Conservation (phyloP, 495 filamentous ascomycete species). For the Xylaria cubensis region DNA sequence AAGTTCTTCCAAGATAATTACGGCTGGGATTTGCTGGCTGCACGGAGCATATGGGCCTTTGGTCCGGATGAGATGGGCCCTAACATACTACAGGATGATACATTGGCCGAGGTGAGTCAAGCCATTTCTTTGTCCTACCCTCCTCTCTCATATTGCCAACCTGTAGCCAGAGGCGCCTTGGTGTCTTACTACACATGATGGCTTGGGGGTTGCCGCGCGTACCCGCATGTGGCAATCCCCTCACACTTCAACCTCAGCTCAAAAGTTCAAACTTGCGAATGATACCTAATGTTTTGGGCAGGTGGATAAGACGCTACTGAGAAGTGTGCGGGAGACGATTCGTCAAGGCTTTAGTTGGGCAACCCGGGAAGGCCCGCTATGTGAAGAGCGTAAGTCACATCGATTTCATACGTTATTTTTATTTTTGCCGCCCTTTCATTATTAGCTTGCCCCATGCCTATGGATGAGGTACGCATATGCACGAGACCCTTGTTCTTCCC, state of each 20-base stretch:
- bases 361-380: conserved; percentile 90
- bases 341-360: conserved; percentile 97
- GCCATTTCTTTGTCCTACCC: conserved; percentile 30
- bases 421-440: conserved; percentile 8
- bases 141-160: conserved; percentile 40
- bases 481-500: conserved; percentile 8
- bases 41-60: conserved; percentile 97
- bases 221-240: conserved; percentile 34
- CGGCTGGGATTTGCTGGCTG: conserved; percentile 94
- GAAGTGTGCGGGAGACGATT: conserved; percentile 86
- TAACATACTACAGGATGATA: conserved; percentile 97
- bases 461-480: conserved; percentile 19
- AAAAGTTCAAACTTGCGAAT: conserved; percentile 34
- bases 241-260: conserved; percentile 38
- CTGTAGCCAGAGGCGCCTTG: conserved; percentile 16
- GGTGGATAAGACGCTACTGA: conserved; percentile 90
- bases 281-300: conserved; percentile 51
- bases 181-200: conserved; percentile 37
- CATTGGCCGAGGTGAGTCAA: conserved; percentile 72
- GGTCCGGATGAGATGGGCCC: conserved; percentile 94
- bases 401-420: conserved; percentile 15
- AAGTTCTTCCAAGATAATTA: conserved; percentile 98
- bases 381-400: conserved; percentile 88
- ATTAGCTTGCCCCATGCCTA: conserved; percentile 7
- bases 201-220: conserved; percentile 34